phyloP scores from a whole-genome alignment of 108 stramenopile genomes.

The Stephanodiscus minutulus region DNA sequence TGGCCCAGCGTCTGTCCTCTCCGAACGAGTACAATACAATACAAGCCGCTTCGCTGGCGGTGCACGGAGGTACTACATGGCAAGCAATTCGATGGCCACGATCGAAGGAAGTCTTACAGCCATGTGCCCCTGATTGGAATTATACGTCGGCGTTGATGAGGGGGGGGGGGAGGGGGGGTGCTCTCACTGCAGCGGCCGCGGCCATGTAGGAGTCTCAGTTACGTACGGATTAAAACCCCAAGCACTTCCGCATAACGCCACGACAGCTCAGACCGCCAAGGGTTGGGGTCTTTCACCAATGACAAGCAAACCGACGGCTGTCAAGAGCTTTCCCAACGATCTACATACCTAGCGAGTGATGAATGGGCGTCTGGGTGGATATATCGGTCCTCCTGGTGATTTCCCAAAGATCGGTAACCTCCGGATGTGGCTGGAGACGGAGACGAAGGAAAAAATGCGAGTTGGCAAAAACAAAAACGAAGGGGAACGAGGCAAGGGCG shows the following conservation, averaged over 20 bases:
- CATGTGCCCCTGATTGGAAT: neutral
- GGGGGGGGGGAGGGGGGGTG: neutral
- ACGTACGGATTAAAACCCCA: neutral
- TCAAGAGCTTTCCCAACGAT: neutral
- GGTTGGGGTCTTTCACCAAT: neutral
- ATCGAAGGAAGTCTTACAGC: neutral
- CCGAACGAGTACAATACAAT: slow-evolving; percentile 2
- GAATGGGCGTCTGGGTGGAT: neutral
- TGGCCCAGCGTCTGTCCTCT: slow-evolving; percentile 22
- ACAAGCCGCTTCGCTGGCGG: neutral
- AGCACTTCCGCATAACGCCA: neutral
- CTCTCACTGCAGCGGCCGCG: neutral
- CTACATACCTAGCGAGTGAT: slow-evolving; percentile 1
- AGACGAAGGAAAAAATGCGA: too few species aligned
- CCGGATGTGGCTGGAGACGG: too few species aligned
- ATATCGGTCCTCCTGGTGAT: neutral
- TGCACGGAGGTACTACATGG: neutral
- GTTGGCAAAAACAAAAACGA: too few species aligned
- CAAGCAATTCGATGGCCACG: neutral
- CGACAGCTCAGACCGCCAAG: neutral
- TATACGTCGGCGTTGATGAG: neutral
- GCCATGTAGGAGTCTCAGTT: neutral
- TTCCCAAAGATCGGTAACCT: too few species aligned
- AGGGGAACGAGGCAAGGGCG: too few species aligned
- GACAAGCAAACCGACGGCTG: neutral